Percentiles rank a stretch among this genome's conserved stretches.
Evolutionary conservation across 768 basidiomycete species (phyloP).

Genomic region (Symmetrospora coprosmae): DNA sequence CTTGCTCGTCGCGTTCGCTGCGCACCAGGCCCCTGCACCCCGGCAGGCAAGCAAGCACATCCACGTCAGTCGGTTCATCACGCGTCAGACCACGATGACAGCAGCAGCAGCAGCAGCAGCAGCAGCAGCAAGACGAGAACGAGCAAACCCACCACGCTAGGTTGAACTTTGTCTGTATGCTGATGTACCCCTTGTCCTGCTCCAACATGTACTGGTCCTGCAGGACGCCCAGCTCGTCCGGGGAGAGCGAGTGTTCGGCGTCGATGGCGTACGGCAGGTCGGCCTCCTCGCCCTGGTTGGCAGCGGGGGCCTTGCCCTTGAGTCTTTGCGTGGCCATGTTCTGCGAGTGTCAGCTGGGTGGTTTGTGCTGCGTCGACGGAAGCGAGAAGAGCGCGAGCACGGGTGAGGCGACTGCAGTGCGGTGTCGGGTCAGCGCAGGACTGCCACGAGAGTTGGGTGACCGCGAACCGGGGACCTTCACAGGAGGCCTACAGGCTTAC

Average conservation of each 20-base stretch:
- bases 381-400: no score
- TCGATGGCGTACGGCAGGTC: slow-evolving; percentile 15
- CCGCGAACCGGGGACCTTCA: no score
- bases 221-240: slow-evolving; percentile 23
- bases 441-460: no score
- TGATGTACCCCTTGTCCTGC: slow-evolving; percentile 63
- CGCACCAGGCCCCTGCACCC: slow-evolving; percentile 60
- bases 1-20: slow-evolving; percentile 65
- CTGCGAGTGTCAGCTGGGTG: no score
- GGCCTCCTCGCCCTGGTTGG: no score
- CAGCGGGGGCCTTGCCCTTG: no score
- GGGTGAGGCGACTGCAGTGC: no score
- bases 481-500: no score
- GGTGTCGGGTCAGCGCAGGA: no score
- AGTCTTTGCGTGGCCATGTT: no score
- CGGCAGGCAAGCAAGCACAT: background rate
- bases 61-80: slow-evolving; percentile 27
- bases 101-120: background rate
- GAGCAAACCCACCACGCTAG: slow-evolving; percentile 54
- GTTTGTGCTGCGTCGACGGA: no score
- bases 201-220: slow-evolving; percentile 66
- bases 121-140: background rate
- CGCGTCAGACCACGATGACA: background rate
- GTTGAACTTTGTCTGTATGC: slow-evolving; percentile 93
- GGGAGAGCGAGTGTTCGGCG: background rate